Evolutionary conservation across 1,139 yeast species (phyloP).

Genomic region (Yamadazyma jaroonii): DNA sequence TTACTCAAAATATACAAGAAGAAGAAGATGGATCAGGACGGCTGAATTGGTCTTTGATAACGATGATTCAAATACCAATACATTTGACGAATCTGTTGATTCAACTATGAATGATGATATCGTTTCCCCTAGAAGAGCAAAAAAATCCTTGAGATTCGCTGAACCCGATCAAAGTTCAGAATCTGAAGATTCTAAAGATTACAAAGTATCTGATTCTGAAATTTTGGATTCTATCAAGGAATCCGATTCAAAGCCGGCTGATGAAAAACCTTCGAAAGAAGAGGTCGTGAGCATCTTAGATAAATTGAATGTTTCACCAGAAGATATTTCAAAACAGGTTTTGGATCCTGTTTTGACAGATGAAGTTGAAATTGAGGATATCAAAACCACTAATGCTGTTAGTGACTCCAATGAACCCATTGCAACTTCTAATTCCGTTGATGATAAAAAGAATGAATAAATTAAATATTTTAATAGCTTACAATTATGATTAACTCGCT

Average conservation of each 20-base stretch:
- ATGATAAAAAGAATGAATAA: slow-evolving; percentile 14
- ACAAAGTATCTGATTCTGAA: neutral
- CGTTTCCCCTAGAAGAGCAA: slow-evolving; percentile 15
- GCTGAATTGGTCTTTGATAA: slow-evolving; percentile 69
- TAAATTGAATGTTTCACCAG: slow-evolving; percentile 13
- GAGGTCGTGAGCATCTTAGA: slow-evolving; percentile 7
- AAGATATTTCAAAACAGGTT: slow-evolving; percentile 11
- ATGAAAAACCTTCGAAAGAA: neutral
- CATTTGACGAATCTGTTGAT: slow-evolving; percentile 4
- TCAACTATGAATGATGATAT: slow-evolving; percentile 11
- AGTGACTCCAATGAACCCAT: slow-evolving; percentile 8
- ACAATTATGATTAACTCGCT: neutral
- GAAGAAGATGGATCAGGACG: slow-evolving; percentile 93
- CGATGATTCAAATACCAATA: slow-evolving; percentile 6
- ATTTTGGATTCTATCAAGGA: neutral
- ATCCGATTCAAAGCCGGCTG: neutral
- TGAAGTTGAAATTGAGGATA: slow-evolving; percentile 11
- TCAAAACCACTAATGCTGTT: slow-evolving; percentile 11
- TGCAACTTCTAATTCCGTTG: slow-evolving; percentile 2
- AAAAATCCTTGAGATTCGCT: slow-evolving; percentile 42
- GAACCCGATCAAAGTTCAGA: too few species aligned
- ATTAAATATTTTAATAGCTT: slow-evolving; percentile 1
- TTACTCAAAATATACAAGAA: slow-evolving; percentile 85
- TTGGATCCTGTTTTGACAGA: slow-evolving; percentile 12
- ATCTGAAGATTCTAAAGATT: neutral